Evolutionary conservation across 805 yeast species (phyloP).

Genomic region (Zygoascus bituminiphila): DNA sequence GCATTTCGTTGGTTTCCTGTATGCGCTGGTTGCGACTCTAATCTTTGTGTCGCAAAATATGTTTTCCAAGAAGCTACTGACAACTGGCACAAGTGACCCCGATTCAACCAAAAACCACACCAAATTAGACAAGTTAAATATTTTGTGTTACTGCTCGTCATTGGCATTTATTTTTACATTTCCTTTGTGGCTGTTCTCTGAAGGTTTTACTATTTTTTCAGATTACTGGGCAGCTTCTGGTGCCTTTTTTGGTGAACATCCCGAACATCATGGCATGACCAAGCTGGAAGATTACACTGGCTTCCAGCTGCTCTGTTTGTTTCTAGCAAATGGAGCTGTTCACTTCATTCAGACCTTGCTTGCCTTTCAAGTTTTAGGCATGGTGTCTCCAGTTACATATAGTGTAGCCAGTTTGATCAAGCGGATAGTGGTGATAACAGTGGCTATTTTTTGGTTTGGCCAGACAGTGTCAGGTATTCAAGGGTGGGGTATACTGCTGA

Average conservation of each 20-base stretch:
- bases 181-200: slow-evolving; percentile 65
- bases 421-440: slow-evolving; percentile 73
- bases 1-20: slow-evolving; percentile 54
- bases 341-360: slow-evolving; percentile 75
- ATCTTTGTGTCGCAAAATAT: slow-evolving; percentile 82
- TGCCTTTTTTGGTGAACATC: slow-evolving; percentile 5
- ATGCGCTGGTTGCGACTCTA: slow-evolving; percentile 58
- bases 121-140: slow-evolving; percentile 71
- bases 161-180: slow-evolving; percentile 63
- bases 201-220: slow-evolving; percentile 31
- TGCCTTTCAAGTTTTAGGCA: slow-evolving; percentile 73
- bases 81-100: slow-evolving; percentile 24
- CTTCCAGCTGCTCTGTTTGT: slow-evolving; percentile 30
- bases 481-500: slow-evolving; percentile 35
- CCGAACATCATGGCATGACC: neutral
- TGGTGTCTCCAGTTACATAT: slow-evolving; percentile 75
- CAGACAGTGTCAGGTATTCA: slow-evolving; percentile 32
- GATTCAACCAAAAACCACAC: neutral
- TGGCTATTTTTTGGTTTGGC: slow-evolving; percentile 62
- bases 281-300: slow-evolving; percentile 5
- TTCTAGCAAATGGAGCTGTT: slow-evolving; percentile 60
- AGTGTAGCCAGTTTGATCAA: slow-evolving; percentile 84
- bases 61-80: slow-evolving; percentile 74
- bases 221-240: slow-evolving; percentile 6
- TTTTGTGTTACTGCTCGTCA: slow-evolving; percentile 70